phyloP scores from a whole-genome alignment of 495 filamentous ascomycete species.

The Copromyces sp. region DNA sequence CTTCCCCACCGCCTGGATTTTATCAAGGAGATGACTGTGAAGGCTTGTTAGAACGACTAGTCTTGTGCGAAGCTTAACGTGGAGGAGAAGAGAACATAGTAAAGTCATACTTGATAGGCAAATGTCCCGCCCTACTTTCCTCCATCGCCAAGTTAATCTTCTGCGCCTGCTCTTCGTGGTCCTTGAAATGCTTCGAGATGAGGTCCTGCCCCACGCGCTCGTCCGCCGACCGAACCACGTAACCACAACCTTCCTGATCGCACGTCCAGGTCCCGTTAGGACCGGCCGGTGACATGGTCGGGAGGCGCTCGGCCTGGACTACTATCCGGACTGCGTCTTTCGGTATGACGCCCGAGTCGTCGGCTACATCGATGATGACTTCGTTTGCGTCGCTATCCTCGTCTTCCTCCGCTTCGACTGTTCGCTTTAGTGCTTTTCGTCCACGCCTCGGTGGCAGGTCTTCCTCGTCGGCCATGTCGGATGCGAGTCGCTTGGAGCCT shows the following conservation, averaged over 20 bases:
- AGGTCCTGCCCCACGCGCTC: conserved; percentile 45
- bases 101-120: conserved; percentile 48
- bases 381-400: conserved; percentile 30
- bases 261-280: conserved; percentile 63
- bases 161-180: conserved; percentile 54
- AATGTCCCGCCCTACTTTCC: conserved; percentile 38
- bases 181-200: conserved; percentile 53
- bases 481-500: conserved; percentile 23
- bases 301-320: conserved; percentile 33
- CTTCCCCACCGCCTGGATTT: conserved; percentile 31
- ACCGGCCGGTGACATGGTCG: conserved; percentile 35
- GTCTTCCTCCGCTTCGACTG: conserved; percentile 17
- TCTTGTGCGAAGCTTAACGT: background rate
- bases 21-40: conserved; percentile 33
- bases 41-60: background rate
- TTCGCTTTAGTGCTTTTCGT: conserved; percentile 22
- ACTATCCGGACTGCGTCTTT: conserved; percentile 24
- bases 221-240: conserved; percentile 50
- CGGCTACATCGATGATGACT: conserved; percentile 5
- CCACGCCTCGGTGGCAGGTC: conserved; percentile 5
- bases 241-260: conserved; percentile 54
- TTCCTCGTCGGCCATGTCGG: conserved; percentile 24
- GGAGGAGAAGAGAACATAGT: background rate
- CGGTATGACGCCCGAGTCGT: conserved; percentile 6
- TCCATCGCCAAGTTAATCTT: conserved; percentile 45